A percentile compares a stretch with the other conserved stretches of the same genome.
These are phyloP conservation scores for Ceratocystis huliohia DNA, from an alignment of 2,329 filamentous ascomycete genomes.

Conservation along the genomic window DNA sequence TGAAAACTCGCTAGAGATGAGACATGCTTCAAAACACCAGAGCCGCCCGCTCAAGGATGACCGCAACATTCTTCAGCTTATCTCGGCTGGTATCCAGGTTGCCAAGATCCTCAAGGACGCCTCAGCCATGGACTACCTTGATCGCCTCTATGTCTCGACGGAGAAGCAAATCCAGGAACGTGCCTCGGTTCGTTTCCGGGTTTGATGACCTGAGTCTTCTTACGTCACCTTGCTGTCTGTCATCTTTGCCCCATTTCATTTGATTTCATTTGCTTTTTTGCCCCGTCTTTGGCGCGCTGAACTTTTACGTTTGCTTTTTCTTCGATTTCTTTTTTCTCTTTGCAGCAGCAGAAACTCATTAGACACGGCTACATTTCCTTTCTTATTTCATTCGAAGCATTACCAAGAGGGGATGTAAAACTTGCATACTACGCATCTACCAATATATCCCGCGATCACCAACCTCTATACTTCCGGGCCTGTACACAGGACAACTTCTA, in stretches of 20 bases:
- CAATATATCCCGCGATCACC: background rate
- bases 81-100: conserved; percentile 76
- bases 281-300: background rate
- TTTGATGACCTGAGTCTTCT: conserved; percentile 22
- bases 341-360: conserved; percentile 14
- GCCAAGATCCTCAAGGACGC: conserved; percentile 79
- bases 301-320: conserved; percentile 7
- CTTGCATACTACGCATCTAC: background rate
- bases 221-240: conserved; percentile 5
- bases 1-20: conserved; percentile 80
- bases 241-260: conserved; percentile 8
- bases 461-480: background rate
- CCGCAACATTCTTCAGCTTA: conserved; percentile 74
- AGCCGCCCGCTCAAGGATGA: conserved; percentile 76
- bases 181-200: conserved; percentile 33
- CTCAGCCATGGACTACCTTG: conserved; percentile 68
- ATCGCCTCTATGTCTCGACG: conserved; percentile 68
- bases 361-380: background rate
- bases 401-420: background rate
- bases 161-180: conserved; percentile 67
- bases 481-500: background rate
- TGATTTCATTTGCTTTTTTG: conserved; percentile 8
- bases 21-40: conserved; percentile 73
- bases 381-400: conserved; percentile 4
- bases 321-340: conserved; percentile 15